Base-by-base conservation (phyloP, 169 alveolate genomes). In the Cryptosporidium ubiquitum region DNA sequence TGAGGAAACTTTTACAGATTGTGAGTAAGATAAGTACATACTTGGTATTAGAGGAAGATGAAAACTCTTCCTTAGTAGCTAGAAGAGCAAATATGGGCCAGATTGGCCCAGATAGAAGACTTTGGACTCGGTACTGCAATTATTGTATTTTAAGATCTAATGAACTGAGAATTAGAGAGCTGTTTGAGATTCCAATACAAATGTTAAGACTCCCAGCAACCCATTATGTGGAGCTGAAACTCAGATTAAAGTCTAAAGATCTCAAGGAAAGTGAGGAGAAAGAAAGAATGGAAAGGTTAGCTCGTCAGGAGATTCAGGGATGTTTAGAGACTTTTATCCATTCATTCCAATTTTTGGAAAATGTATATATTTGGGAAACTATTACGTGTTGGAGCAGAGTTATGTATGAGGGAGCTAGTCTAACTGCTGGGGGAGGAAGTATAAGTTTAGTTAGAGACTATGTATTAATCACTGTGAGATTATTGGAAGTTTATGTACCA, bases 201-300 rank as follows among this genome's bases (percentile, higher is more conserved):
- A 79, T 79, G 89, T 47, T 79, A 29, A 64, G 44, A n/a, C 69
- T 79, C 18, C 89, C 89, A 35, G 89, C 89, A 23, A 79, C 89
- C 33, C 89, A 79, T 20, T 61, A 64, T 16, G 58, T 61, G 9
- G 89, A 79, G 64, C 39, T 79, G 14, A 79, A 79, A 51, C 58
- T 79, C 7, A 61, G 89, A 37, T 5, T 79, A 2, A 58, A 79
- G 14, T 61, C 73, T 16, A 79, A 33, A 20, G 64, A 60, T 20
- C 5, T 39, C 26, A 58, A 4, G 16, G 57, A 60, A 0, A 49
- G 57, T 29, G 66, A 60, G 31, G 89, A 79, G 20, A 58, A 64
- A n/a, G 68, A 40, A n/a, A 79, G 89, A 64, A 61, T 79, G 64
- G 89, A 79, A 47, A 79, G 69, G 40, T n/a, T 79, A 20, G 89